A percentile compares a stretch with the other conserved stretches of the same genome.
Evolutionary conservation across 371 early-diverging fungal species (phyloP).

Genomic region (Mucor piriformis): DNA sequence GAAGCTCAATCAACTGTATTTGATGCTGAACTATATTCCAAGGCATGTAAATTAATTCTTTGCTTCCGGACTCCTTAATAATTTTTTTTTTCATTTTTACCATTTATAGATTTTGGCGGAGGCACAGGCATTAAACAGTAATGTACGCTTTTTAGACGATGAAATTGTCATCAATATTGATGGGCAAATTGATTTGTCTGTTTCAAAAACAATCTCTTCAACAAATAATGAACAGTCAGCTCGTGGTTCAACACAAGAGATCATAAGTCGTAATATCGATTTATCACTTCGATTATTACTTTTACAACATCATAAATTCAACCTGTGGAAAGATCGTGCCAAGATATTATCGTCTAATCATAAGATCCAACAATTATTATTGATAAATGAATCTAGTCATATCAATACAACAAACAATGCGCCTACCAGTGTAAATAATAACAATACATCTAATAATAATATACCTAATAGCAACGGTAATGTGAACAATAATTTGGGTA

Average conservation of each 20-base stretch:
- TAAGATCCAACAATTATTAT: constrained; percentile 29
- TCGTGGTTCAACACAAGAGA: constrained; percentile 15
- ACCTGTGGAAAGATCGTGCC: constrained; percentile 42
- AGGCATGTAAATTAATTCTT: constrained; percentile 28
- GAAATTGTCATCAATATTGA: constrained; percentile 57
- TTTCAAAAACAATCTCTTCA: constrained; percentile 18
- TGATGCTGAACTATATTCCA: constrained; percentile 61
- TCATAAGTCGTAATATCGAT: constrained; percentile 35
- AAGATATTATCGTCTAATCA: constrained; percentile 35
- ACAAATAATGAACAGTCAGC: neutral
- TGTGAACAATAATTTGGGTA: constrained; percentile 3
- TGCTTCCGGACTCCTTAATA: neutral
- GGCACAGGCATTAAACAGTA: constrained; percentile 52
- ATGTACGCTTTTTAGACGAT: constrained; percentile 56
- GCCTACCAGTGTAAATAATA: neutral
- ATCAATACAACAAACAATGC: neutral
- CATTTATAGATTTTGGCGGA: constrained; percentile 52
- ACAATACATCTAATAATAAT: neutral
- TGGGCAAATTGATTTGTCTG: constrained; percentile 56
- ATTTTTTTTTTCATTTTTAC: neutral
- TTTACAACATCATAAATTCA: constrained; percentile 43
- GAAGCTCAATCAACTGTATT: constrained; percentile 58
- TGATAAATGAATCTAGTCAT: constrained; percentile 2
- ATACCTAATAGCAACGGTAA: neutral
- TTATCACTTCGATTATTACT: constrained; percentile 40